Conservation (phyloP, 2,329 filamentous ascomycete genomes). For the Phyllosticta paracitricarpa region DNA sequence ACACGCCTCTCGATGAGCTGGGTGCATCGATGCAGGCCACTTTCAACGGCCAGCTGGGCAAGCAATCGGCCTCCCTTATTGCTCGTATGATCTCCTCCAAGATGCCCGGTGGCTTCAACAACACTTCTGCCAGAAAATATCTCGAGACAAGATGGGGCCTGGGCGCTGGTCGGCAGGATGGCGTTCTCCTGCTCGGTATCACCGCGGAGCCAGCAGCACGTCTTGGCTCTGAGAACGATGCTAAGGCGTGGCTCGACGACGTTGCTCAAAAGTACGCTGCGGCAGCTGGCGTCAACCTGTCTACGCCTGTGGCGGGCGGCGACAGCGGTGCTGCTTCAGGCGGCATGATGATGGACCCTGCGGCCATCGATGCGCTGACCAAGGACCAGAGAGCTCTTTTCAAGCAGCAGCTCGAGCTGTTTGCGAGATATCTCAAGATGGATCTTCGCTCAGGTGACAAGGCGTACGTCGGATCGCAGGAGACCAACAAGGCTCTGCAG, state of each 20-base stretch:
- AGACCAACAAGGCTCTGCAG: slow-evolving; percentile 80
- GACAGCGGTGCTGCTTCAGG: slow-evolving; percentile 61
- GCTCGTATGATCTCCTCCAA: slow-evolving; percentile 95
- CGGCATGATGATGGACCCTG: slow-evolving; percentile 99
- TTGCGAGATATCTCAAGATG: slow-evolving; percentile 93
- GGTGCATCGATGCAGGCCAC: slow-evolving; percentile 93
- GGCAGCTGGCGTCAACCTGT: slow-evolving; percentile 72
- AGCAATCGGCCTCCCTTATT: slow-evolving; percentile 87
- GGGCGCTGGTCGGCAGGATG: slow-evolving; percentile 77
- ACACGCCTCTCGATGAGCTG: slow-evolving; percentile 90
- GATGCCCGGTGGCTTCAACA: slow-evolving; percentile 99
- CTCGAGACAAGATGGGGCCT: slow-evolving; percentile 90
- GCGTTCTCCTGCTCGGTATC: slow-evolving; percentile 74
- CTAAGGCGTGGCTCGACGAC: slow-evolving; percentile 84
- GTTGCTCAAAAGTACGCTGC: slow-evolving; percentile 82
- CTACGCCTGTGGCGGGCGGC: slow-evolving; percentile 59
- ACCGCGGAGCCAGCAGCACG: slow-evolving; percentile 88
- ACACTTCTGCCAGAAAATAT: slow-evolving; percentile 90
- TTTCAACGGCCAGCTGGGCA: slow-evolving; percentile 97
- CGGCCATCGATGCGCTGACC: slow-evolving; percentile 89
- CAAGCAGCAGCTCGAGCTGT: slow-evolving; percentile 95
- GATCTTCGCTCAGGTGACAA: slow-evolving; percentile 96
- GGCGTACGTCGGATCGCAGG: slow-evolving; percentile 72
- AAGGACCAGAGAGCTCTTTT: slow-evolving; percentile 94
- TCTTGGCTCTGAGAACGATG: slow-evolving; percentile 80